Percentiles rank a stretch among this genome's conserved stretches.
phyloP scores from a whole-genome alignment of 2,329 filamentous ascomycete species.

The Daldinia sp. region DNA sequence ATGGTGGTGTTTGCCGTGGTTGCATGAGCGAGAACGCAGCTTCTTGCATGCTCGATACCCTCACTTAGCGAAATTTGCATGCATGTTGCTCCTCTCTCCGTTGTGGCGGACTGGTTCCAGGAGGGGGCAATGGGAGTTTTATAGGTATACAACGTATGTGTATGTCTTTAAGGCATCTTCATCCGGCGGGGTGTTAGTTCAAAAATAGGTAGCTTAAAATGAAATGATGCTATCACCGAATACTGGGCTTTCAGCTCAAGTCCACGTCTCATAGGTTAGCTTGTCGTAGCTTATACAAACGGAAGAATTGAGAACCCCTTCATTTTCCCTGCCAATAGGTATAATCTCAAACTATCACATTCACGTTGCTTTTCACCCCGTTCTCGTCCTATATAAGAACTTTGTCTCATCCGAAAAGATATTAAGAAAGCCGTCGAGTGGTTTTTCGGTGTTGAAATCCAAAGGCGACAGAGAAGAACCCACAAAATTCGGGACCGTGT shows the following conservation, averaged over 20 bases:
- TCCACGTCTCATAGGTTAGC: background rate
- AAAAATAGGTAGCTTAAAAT: conserved; percentile 29
- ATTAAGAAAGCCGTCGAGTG: background rate
- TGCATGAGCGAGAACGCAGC: conserved; percentile 30
- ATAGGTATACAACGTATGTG: conserved; percentile 16
- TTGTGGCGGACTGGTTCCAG: conserved; percentile 23
- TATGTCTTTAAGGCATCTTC: conserved; percentile 6
- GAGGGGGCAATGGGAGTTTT: conserved; percentile 27
- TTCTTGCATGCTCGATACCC: conserved; percentile 39
- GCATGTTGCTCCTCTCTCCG: conserved; percentile 25
- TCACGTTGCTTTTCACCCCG: background rate
- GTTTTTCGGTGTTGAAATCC: background rate
- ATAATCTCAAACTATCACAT: background rate
- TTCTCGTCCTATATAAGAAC: background rate
- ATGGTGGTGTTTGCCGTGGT: conserved; percentile 15
- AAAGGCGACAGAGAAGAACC: conserved; percentile 4
- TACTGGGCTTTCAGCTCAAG: background rate
- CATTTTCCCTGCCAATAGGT: background rate
- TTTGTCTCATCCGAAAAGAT: background rate
- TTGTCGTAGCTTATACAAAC: background rate
- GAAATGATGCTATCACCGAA: conserved; percentile 32
- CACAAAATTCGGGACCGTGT: conserved; percentile 23
- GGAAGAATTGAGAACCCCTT: background rate
- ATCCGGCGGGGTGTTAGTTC: conserved; percentile 20
- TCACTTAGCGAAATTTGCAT: conserved; percentile 38